phyloP scores from a whole-genome alignment of 1,139 yeast species.

The Magnusiomyces paraingens region DNA sequence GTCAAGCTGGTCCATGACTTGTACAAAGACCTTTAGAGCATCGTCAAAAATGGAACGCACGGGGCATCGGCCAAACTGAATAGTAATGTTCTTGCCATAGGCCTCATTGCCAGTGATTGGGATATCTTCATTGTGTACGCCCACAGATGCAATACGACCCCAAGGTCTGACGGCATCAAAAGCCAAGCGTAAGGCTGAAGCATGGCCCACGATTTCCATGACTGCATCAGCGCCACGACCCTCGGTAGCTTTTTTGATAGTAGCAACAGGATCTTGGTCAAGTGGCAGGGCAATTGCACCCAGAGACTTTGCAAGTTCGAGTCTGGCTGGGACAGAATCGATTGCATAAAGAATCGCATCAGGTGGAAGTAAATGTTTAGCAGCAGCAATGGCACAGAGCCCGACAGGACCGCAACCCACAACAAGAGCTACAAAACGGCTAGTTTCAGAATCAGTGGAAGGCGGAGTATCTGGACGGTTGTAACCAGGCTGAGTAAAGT shows the following conservation, averaged over 20 bases:
- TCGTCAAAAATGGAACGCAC: conserved; percentile 53
- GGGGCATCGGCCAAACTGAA: conserved; percentile 62
- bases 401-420: conserved; percentile 66
- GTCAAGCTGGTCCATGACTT: conserved; percentile 40
- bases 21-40: conserved; percentile 45
- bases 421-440: conserved; percentile 34
- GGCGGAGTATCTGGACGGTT: conserved; percentile 10
- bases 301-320: conserved; percentile 40
- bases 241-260: conserved; percentile 33
- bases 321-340: conserved; percentile 45
- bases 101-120: conserved; percentile 57
- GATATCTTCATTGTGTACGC: conserved; percentile 54
- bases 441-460: not conserved
- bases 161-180: conserved; percentile 51
- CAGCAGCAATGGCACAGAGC: conserved; percentile 46
- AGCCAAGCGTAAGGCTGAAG: conserved; percentile 45
- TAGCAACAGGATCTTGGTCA: conserved; percentile 30
- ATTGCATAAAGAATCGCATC: conserved; percentile 46
- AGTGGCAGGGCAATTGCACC: conserved; percentile 45
- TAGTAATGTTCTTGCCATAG: conserved; percentile 49
- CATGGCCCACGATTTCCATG: conserved; percentile 51
- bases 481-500: conserved; percentile 23
- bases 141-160: conserved; percentile 54
- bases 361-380: conserved; percentile 33
- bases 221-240: conserved; percentile 53